Evolutionary conservation across 208 protist species (phyloP).

Genomic region (Strigomonas galati): DNA sequence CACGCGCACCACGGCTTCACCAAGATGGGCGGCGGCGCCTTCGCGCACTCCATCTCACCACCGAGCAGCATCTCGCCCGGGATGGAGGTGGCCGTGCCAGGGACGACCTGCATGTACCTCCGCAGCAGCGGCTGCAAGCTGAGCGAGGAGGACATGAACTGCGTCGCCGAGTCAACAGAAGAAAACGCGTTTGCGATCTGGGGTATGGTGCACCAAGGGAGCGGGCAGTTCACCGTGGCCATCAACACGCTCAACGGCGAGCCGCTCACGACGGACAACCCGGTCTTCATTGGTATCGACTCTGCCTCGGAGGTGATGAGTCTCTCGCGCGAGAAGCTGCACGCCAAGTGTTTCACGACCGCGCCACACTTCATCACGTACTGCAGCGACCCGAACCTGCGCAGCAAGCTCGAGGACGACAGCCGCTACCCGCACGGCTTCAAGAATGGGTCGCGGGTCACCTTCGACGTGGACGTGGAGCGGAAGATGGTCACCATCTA

Average conservation of each 20-base stretch:
- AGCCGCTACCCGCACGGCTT: slow-evolving; percentile 72
- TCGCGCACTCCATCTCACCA: slow-evolving; percentile 53
- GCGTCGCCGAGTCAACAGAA: slow-evolving; percentile 58
- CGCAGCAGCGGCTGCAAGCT: slow-evolving; percentile 74
- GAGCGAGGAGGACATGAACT: slow-evolving; percentile 68
- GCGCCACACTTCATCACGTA: slow-evolving; percentile 33
- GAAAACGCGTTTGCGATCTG: slow-evolving; percentile 77
- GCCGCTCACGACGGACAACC: slow-evolving; percentile 44
- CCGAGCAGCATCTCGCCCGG: slow-evolving; percentile 39
- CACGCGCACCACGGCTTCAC: slow-evolving; percentile 89
- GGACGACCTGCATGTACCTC: slow-evolving; percentile 63
- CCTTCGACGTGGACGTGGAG: slow-evolving; percentile 57
- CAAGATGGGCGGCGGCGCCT: slow-evolving; percentile 57
- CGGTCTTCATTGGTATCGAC: slow-evolving; percentile 77
- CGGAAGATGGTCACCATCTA: slow-evolving; percentile 42
- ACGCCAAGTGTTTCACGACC: slow-evolving; percentile 46
- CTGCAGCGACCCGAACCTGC: slow-evolving; percentile 76
- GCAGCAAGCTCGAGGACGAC: slow-evolving; percentile 42
- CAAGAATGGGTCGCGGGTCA: slow-evolving; percentile 61
- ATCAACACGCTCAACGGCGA: slow-evolving; percentile 66
- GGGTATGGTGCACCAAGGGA: slow-evolving; percentile 57
- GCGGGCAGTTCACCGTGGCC: slow-evolving; percentile 53
- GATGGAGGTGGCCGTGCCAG: slow-evolving; percentile 74
- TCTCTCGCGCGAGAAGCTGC: slow-evolving; percentile 62
- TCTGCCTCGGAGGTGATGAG: slow-evolving; percentile 55